These are phyloP conservation scores for Dendrobium chrysotoxum DNA, from an alignment of 106 monocot species.

Conservation along the genomic window DNA sequence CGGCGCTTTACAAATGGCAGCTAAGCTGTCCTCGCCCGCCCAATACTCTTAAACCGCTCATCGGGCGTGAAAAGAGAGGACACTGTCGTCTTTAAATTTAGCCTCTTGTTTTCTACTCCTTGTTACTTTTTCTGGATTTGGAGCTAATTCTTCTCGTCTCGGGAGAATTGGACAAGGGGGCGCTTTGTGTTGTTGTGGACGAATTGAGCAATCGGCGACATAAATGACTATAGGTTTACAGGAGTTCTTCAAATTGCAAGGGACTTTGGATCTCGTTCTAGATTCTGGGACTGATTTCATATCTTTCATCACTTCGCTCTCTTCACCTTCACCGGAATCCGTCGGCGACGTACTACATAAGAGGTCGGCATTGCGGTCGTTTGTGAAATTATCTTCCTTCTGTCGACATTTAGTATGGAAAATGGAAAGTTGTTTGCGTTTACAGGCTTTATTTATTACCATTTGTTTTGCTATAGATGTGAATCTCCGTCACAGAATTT, in stretches of 20 bases:
- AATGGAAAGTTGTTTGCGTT: neutral
- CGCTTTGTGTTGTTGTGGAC: neutral
- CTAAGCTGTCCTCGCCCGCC: neutral
- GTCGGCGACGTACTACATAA: constrained; percentile 9
- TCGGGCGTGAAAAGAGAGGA: neutral
- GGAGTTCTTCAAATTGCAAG: neutral
- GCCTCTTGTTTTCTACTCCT: neutral
- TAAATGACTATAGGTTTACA: constrained; percentile 7
- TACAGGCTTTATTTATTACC: neutral
- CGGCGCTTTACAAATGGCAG: too few species aligned
- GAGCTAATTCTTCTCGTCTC: neutral
- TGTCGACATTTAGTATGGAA: neutral
- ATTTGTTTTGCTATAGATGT: too few species aligned
- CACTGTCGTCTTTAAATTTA: neutral
- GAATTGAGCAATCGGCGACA: neutral
- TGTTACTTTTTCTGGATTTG: neutral
- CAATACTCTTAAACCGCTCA: neutral
- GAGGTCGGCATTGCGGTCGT: neutral
- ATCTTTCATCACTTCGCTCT: constrained; percentile 22
- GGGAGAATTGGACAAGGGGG: neutral
- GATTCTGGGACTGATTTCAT: neutral
- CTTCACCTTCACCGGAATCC: constrained; percentile 36
- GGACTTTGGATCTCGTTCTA: neutral
- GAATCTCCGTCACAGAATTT: neutral
- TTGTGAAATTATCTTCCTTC: neutral